Evolutionary conservation across 2,329 filamentous ascomycete species (phyloP).

Genomic region (Cyanodermella asteris): DNA sequence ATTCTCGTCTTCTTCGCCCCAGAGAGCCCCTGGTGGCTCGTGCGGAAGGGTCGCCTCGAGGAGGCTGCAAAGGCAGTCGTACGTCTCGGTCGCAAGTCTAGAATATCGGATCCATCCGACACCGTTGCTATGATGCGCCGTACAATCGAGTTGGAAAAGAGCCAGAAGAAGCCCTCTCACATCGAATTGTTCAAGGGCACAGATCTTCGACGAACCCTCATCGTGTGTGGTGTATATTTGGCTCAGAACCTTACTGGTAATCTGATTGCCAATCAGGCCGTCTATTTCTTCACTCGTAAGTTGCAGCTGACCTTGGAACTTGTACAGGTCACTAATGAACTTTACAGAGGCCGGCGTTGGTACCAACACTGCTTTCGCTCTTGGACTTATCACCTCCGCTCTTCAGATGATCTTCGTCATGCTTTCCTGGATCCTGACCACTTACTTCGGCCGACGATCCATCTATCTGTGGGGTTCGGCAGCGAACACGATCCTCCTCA

Average conservation of each 20-base stretch:
- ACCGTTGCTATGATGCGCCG: conserved; percentile 17
- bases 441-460: conserved; percentile 17
- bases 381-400: conserved; percentile 34
- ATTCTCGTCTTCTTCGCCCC: conserved; percentile 14
- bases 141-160: conserved; percentile 14
- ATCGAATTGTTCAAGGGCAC: conserved; percentile 13
- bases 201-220: conserved; percentile 19
- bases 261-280: conserved; percentile 15
- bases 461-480: conserved; percentile 16
- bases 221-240: conserved; percentile 16
- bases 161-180: conserved; percentile 8
- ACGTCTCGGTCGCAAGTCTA: neutral
- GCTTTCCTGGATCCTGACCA: conserved; percentile 25
- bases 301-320: no score
- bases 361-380: conserved; percentile 14
- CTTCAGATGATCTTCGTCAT: conserved; percentile 34
- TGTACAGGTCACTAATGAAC: no score
- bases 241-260: conserved; percentile 15
- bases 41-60: conserved; percentile 1
- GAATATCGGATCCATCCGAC: conserved; percentile 9
- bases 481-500: conserved; percentile 11
- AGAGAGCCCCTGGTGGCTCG: conserved; percentile 21
- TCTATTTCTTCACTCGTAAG: conserved; percentile 20
- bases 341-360: conserved; percentile 18
- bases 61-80: neutral